Percentiles rank a stretch among this genome's conserved stretches.
These are phyloP conservation scores for Rehmannia glutinosa DNA, from an alignment of 257 asterid species.

Conservation along the genomic window DNA sequence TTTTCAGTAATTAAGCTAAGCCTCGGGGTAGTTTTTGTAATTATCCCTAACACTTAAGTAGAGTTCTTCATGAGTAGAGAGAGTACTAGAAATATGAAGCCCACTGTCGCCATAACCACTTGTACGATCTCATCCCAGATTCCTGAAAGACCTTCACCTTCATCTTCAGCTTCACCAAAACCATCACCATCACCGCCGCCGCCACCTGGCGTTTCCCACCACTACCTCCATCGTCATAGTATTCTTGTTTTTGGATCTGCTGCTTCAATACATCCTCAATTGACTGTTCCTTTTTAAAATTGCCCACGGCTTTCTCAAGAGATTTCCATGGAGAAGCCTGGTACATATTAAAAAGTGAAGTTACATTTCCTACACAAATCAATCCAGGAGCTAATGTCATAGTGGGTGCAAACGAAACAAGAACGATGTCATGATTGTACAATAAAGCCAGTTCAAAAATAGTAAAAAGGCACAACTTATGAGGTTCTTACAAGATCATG, in stretches of 20 bases:
- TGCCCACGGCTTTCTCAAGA: constrained; percentile 55
- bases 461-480: too few species aligned
- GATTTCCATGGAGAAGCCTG: constrained; percentile 71
- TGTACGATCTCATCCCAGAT: constrained; percentile 50
- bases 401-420: neutral
- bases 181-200: constrained; percentile 43
- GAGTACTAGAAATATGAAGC: constrained; percentile 59
- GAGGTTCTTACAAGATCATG: too few species aligned
- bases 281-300: constrained; percentile 50
- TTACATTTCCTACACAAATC: neutral
- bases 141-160: constrained; percentile 32
- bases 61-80: constrained; percentile 1
- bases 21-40: too few species aligned
- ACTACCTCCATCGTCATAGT: constrained; percentile 50
- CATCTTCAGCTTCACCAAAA: constrained; percentile 50
- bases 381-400: neutral
- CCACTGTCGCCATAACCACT: constrained; percentile 51
- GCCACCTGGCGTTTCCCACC: constrained; percentile 48
- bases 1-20: too few species aligned
- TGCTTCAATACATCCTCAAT: constrained; percentile 67
- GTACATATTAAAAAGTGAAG: constrained; percentile 7
- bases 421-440: neutral
- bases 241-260: constrained; percentile 75
- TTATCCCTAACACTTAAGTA: neutral
- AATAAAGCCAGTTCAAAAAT: too few species aligned